Percentiles rank a stretch among this genome's conserved stretches.
Conservation (phyloP, 805 yeast genomes). For the Cyberlindnera suaveolens region DNA sequence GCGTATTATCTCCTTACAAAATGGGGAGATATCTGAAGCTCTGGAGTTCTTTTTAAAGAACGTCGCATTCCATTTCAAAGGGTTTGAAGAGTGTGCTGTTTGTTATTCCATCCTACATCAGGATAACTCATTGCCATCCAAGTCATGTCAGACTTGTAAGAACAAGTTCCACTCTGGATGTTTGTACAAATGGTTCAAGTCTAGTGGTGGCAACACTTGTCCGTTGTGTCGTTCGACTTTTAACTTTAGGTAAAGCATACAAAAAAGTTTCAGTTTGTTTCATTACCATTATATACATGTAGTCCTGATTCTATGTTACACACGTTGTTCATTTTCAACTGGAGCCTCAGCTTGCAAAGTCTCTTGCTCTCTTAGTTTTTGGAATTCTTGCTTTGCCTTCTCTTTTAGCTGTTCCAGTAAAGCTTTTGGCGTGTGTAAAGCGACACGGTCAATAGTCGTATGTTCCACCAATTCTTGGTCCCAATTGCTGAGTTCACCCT, state of each 20-base stretch:
- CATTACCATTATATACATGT: too few relatives aligned
- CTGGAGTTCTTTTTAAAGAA: conserved; percentile 45
- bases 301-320: conserved; percentile 1
- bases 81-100: conserved; percentile 95
- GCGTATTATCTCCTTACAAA: conserved; percentile 67
- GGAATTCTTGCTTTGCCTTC: conserved; percentile 23
- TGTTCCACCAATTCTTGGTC: conserved; percentile 50
- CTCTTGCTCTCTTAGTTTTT: conserved; percentile 4
- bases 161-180: conserved; percentile 96
- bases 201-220: conserved; percentile 87
- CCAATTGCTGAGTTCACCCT: conserved; percentile 79
- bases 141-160: conserved; percentile 82
- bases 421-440: conserved; percentile 61
- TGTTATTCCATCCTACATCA: conserved; percentile 86
- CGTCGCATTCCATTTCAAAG: conserved; percentile 80
- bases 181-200: conserved; percentile 94
- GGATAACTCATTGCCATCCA: conserved; percentile 85
- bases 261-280: neutral
- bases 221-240: conserved; percentile 83
- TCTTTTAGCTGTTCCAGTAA: conserved; percentile 51
- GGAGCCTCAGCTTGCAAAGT: neutral
- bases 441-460: conserved; percentile 44
- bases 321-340: conserved; percentile 1
- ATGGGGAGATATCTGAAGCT: conserved; percentile 50
- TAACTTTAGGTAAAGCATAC: conserved; percentile 30